phyloP scores from a whole-genome alignment of 805 yeast genomes.

The Komagataella kurtzmanii region DNA sequence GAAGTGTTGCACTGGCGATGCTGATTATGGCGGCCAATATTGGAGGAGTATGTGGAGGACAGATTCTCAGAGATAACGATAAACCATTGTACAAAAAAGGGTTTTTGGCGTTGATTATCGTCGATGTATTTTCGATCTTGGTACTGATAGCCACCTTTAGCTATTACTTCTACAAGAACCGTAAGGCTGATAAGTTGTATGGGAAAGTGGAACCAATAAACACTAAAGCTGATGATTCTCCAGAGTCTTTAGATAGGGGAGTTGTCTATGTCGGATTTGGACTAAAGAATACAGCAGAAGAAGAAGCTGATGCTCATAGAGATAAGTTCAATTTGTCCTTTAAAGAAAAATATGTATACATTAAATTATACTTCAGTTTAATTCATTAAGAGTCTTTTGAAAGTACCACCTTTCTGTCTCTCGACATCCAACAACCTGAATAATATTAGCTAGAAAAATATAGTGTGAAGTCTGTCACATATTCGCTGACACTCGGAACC shows the following conservation, averaged over 20 bases:
- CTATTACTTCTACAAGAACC: slow-evolving; percentile 28
- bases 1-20: slow-evolving; percentile 8
- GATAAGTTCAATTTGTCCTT: not conserved
- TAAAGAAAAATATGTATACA: not conserved
- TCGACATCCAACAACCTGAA: not conserved
- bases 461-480: not conserved
- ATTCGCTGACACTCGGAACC: not conserved
- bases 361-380: not conserved
- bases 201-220: not conserved
- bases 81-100: slow-evolving; percentile 24
- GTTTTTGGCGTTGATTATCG: slow-evolving; percentile 26
- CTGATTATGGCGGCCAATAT: slow-evolving; percentile 9
- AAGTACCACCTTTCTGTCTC: not conserved
- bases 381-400: too few relatives aligned
- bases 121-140: slow-evolving; percentile 7
- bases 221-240: not conserved
- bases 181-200: not conserved
- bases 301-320: not conserved
- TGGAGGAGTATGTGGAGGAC: slow-evolving; percentile 10
- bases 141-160: slow-evolving; percentile 14
- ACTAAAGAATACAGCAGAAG: not conserved
- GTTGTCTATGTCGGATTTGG: not conserved
- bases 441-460: too few relatives aligned
- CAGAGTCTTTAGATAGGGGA: not conserved
- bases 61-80: slow-evolving; percentile 7